Conservation (phyloP, 78 protist genomes). For the Tieghemostelium lacteum region DNA sequence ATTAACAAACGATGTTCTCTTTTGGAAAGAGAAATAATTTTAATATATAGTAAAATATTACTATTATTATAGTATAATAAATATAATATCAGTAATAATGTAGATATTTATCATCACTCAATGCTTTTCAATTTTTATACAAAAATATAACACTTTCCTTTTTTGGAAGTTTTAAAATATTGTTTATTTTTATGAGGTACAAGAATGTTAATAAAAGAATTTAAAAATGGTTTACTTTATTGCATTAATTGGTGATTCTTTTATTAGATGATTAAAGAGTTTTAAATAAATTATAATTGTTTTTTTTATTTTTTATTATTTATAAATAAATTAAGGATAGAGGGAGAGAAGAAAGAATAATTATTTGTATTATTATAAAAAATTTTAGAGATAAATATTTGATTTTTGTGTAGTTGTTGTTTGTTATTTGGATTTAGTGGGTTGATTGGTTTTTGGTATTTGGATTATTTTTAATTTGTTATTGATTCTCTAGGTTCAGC, state of each 20-base stretch:
- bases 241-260: background rate
- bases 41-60: too few species aligned
- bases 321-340: background rate
- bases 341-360: background rate
- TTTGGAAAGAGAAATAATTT: constrained; percentile 25
- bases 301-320: too few species aligned
- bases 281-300: too few species aligned
- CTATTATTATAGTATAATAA: too few species aligned
- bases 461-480: too few species aligned
- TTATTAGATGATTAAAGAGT: background rate
- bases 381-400: background rate
- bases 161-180: too few species aligned
- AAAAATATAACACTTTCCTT: background rate
- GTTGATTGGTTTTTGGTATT: background rate
- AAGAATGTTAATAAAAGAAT: background rate
- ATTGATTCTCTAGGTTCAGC: constrained; percentile 77
- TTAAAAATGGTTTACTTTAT: too few species aligned
- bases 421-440: background rate
- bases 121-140: too few species aligned
- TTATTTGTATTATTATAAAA: background rate
- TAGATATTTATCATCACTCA: background rate
- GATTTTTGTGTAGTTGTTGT: background rate
- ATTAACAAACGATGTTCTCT: constrained; percentile 30
- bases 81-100: background rate
- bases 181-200: background rate